Percentiles rank a stretch among this genome's conserved stretches.
Conservation (phyloP, 2,329 filamentous ascomycete genomes). For the Acrocalymma vagum region DNA sequence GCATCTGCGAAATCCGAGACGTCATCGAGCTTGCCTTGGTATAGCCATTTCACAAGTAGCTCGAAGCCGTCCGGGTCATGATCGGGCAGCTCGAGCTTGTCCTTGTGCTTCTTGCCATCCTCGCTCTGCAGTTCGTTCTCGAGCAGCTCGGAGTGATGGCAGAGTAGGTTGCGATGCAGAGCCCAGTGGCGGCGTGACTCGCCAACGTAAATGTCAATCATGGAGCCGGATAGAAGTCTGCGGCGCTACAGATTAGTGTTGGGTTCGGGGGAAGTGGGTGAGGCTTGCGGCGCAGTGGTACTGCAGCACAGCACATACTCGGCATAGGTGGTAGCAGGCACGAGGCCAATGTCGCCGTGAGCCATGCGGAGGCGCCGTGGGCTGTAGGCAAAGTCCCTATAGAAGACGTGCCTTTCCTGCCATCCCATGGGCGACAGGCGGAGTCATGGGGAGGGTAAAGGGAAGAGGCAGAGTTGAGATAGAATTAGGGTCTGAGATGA, state of each 20-base stretch:
- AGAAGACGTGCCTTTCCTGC: constrained; percentile 44
- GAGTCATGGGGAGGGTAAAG: constrained; percentile 34
- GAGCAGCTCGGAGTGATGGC: constrained; percentile 60
- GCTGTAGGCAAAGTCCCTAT: constrained; percentile 55
- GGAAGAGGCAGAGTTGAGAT: constrained; percentile 9
- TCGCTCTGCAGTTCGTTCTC: constrained; percentile 49
- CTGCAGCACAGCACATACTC: too few relatives aligned
- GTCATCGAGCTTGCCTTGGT: constrained; percentile 62
- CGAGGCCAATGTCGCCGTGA: constrained; percentile 55
- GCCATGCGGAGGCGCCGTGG: constrained; percentile 55
- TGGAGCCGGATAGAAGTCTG: constrained; percentile 62
- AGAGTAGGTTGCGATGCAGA: constrained; percentile 62
- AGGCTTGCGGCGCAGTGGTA: constrained; percentile 48
- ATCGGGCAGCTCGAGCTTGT: constrained; percentile 57
- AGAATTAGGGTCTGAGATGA: constrained; percentile 2
- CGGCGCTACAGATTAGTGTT: constrained; percentile 56
- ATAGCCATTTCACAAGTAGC: constrained; percentile 65
- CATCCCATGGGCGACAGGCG: constrained; percentile 49
- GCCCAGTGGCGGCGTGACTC: constrained; percentile 57
- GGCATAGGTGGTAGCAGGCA: constrained; percentile 59
- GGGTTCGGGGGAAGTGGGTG: constrained; percentile 48
- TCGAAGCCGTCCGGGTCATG: constrained; percentile 62
- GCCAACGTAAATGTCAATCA: constrained; percentile 62
- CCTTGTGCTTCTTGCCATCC: constrained; percentile 46
- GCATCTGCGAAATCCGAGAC: constrained; percentile 54